Evolutionary conservation across 2,329 filamentous ascomycete genomes (phyloP), one percentile per base, ranked within the genome.

Genomic region (Verticillium dahliae): DNA sequence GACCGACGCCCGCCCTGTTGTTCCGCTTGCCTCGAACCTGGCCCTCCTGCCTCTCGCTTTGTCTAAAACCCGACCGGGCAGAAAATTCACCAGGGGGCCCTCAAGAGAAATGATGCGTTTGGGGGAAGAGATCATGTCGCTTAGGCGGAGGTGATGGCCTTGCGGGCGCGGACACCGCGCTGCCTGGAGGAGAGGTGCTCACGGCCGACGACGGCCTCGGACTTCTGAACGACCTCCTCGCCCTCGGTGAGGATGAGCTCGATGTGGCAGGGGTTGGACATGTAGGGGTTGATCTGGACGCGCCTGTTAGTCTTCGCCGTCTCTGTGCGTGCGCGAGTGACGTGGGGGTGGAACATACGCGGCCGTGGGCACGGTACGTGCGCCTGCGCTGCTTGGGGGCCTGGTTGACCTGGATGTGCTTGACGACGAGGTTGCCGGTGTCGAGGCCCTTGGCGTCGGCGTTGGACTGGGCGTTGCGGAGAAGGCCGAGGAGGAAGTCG

Each of bases 381-480:
- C 95, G 90, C 84, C 95, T 89, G 79, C 95, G 90, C 87, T 98
- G 94, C 90, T 98, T 98, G 76, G 95, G 95, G 73, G 95, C 96
- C 87, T 99, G 95, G 91, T 99, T 99, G 87, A 99, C 95, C 86
- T 99, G 95, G 84, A 99, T 99, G 90, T 97, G 96, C 91, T 97
- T 97, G 84, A 99, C 91, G 78, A 98, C 83, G 77, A 99, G 86
- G 87, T 96, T 96, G 83, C 89, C 89, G 77, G 93, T 98, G 83
- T 99, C 92, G 76, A 97, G 91, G 75, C 93, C 92, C 87, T 97
- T 97, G 80, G 91, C 90, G 74, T 97, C 93, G 78, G 92, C 92
- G 82, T 97, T 97, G 84, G 92, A 89, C 86, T 96, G 92, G 71
- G 92, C 92, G 83, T 97, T 97, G 88, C 93, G 95, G 74, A 99